Evolutionary conservation across 1,284 basidiomycete species (phyloP).

Genomic region (Moesziomyces sp.): DNA sequence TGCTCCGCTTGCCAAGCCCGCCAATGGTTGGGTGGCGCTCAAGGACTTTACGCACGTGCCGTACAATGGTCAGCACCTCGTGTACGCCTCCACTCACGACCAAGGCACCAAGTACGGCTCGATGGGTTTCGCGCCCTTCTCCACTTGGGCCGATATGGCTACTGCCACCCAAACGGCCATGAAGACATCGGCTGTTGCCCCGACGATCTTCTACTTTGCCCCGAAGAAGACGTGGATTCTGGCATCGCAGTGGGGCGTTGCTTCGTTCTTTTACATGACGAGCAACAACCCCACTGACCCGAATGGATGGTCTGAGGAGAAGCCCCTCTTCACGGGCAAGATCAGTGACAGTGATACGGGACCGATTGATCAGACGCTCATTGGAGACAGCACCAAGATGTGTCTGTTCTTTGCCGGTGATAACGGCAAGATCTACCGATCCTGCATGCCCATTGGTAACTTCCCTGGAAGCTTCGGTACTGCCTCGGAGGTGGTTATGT

Average conservation of each 20-base stretch:
- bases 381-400: conserved; percentile 25
- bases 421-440: conserved; percentile 38
- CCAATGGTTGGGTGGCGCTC: conserved; percentile 17
- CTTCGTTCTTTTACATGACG: conserved; percentile 16
- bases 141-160: conserved; percentile 26
- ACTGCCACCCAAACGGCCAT: conserved; percentile 22
- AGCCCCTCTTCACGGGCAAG: conserved; percentile 17
- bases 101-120: conserved; percentile 26
- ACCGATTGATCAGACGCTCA: conserved; percentile 35
- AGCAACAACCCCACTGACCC: conserved; percentile 22
- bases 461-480: conserved; percentile 25
- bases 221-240: conserved; percentile 22
- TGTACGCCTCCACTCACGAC: conserved; percentile 21
- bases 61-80: conserved; percentile 35
- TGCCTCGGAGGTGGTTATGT: conserved; percentile 23
- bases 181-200: conserved; percentile 17
- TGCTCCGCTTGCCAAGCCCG: conserved; percentile 25
- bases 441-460: conserved; percentile 23
- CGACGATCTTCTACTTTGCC: conserved; percentile 26
- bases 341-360: conserved; percentile 10
- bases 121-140: conserved; percentile 34
- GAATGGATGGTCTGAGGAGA: conserved; percentile 23
- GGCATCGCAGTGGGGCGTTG: conserved; percentile 21
- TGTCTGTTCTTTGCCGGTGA: conserved; percentile 32
- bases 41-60: conserved; percentile 42